Conservation (phyloP, 2,329 filamentous ascomycete genomes). For the Zasmidium citrigriseum region DNA sequence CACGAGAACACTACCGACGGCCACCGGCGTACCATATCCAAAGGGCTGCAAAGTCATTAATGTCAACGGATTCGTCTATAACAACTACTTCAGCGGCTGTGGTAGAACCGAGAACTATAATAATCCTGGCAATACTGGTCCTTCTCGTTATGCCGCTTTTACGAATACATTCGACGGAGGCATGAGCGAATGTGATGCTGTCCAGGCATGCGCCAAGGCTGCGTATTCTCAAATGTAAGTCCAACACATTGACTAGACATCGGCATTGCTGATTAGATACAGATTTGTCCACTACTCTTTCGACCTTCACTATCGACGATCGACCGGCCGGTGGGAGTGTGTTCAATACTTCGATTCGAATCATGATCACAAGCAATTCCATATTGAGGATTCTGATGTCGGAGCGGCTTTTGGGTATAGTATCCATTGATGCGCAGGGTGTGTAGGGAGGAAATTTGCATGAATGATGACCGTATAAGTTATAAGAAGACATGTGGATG, state of each 20-base stretch:
- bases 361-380: not conserved
- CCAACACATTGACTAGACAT: not conserved
- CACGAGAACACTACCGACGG: not conserved
- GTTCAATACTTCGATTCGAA: not conserved
- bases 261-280: not conserved
- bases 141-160: not conserved
- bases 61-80: not conserved
- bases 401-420: not conserved
- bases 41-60: not conserved
- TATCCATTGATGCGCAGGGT: no score
- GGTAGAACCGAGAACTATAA: not conserved
- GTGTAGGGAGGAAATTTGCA: no score
- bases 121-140: not conserved
- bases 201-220: not conserved
- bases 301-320: not conserved
- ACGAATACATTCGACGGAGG: not conserved
- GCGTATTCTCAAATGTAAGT: not conserved
- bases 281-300: not conserved
- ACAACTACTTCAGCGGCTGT: not conserved
- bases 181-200: not conserved
- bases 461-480: no score
- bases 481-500: no score
- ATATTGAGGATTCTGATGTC: not conserved
- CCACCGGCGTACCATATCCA: not conserved
- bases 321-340: not conserved